Conservation (phyloP, 2,329 filamentous ascomycete genomes). For the Colletotrichum viniferum region DNA sequence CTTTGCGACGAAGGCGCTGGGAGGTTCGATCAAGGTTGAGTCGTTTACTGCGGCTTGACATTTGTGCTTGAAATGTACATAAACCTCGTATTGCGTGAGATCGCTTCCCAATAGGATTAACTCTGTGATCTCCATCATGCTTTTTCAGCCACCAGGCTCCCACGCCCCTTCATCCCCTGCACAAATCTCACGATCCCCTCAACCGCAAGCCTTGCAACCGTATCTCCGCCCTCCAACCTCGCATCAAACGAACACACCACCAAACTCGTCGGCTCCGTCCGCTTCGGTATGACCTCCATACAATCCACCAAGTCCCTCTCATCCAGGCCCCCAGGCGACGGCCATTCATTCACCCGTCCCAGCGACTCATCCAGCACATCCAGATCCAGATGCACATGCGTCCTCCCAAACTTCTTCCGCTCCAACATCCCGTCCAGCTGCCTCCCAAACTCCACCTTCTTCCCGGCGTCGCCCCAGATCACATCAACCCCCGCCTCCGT, state of each 20-base stretch:
- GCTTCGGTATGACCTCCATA: background rate
- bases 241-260: background rate
- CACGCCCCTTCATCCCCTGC: background rate
- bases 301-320: background rate
- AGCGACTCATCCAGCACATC: background rate
- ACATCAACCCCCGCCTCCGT: background rate
- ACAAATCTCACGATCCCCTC: background rate
- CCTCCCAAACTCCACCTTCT: slow-evolving; percentile 7
- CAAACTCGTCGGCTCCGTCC: background rate
- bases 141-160: rapidly evolving
- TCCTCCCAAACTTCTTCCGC: background rate
- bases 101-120: rapidly evolving
- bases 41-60: slow-evolving; percentile 25
- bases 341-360: background rate
- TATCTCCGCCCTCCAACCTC: background rate
- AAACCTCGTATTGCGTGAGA: no score
- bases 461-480: background rate
- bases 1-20: slow-evolving; percentile 46
- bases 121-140: background rate
- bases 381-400: background rate
- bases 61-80: background rate
- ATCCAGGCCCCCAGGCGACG: background rate
- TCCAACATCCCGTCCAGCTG: background rate
- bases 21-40: slow-evolving; percentile 39
- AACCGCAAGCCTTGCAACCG: background rate